Evolutionary conservation across 1,139 yeast species (phyloP), one percentile per base, ranked within the genome.

Genomic region (Diutina catenulata): DNA sequence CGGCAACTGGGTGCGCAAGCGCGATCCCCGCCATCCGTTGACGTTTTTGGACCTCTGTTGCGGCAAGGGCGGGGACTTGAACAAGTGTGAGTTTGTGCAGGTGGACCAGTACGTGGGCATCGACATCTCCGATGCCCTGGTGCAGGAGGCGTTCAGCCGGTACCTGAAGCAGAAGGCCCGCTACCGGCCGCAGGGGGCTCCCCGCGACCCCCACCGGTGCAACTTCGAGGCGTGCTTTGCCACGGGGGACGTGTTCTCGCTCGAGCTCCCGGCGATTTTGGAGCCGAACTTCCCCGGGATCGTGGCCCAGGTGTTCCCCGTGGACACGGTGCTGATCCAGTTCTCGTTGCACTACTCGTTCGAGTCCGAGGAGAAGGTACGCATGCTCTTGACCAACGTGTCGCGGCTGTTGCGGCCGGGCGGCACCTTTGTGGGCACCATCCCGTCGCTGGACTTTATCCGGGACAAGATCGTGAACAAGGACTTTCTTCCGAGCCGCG

Each of bases 31-130:
- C 5, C 49, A 47, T 1, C 62, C 65, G 1, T 55, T 58, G 16
- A 55, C 62, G 10, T 48, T 82, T 1, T 62, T 91, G 28, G 99
- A 91, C 52, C 59, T 91, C 40, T 95, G 96, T 18, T 91, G 98
- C 58, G 99, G 99, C 13, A 93, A 91, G 56, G 99, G 99, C 36
- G 99, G 99, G 15, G 99, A 91, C 59, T 62, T 93, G 50, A 75
- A 82, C 50, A 91, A 91, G 57, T 88, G 95, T 77, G 83, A 78
- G 40, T 76, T 76, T 49, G 80, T 84, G 2, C 65, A 72, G 10
- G 73, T 84, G 3, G 70, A 74, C 23, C 91, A 87, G 41, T 82
- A 82, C 47, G 76, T 88, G 39, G 98, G 98, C 1, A 70, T 91
- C 28, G 99, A 91, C 57, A 79, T 93, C 38, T 88, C 96, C 16